phyloP scores from a whole-genome alignment of 1,139 yeast genomes.

The Zygosaccharomyces pseudobailii region DNA sequence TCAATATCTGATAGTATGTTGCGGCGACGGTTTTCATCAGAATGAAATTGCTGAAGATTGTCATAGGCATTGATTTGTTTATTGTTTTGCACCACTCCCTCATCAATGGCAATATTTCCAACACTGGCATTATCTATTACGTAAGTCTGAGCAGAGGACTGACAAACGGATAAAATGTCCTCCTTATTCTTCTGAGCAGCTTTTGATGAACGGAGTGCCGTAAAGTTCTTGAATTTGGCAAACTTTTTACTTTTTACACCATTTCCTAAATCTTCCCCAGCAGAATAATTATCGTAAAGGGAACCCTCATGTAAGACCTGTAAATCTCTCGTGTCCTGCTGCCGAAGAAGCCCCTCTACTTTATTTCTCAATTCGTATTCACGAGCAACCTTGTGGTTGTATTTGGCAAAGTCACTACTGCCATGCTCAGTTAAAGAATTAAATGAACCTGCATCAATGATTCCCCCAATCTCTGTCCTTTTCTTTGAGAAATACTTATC shows the following conservation, averaged over 20 bases:
- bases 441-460: constrained; percentile 2
- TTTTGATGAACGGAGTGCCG: not conserved
- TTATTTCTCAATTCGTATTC: constrained; percentile 26
- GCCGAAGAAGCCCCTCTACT: constrained; percentile 20
- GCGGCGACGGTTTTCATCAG: not conserved
- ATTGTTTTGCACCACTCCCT: constrained; percentile 7
- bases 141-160: constrained; percentile 12
- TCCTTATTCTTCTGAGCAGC: not conserved
- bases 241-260: constrained; percentile 1
- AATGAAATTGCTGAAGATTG: not conserved
- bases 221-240: not conserved
- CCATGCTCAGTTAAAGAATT: constrained; percentile 1
- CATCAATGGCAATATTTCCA: constrained; percentile 22
- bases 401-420: constrained; percentile 19
- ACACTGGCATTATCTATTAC: constrained; percentile 23
- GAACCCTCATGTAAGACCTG: constrained; percentile 18
- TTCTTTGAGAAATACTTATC: constrained; percentile 15
- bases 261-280: constrained; percentile 11
- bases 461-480: constrained; percentile 4
- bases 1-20: constrained; percentile 2
- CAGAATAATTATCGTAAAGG: constrained; percentile 14
- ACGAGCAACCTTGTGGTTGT: constrained; percentile 20
- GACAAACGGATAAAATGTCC: not conserved
- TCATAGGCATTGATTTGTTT: constrained; percentile 2
- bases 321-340: constrained; percentile 15